Evolutionary conservation across 352 stramenopile species (phyloP).

Genomic region (Phytophthora melonis): DNA sequence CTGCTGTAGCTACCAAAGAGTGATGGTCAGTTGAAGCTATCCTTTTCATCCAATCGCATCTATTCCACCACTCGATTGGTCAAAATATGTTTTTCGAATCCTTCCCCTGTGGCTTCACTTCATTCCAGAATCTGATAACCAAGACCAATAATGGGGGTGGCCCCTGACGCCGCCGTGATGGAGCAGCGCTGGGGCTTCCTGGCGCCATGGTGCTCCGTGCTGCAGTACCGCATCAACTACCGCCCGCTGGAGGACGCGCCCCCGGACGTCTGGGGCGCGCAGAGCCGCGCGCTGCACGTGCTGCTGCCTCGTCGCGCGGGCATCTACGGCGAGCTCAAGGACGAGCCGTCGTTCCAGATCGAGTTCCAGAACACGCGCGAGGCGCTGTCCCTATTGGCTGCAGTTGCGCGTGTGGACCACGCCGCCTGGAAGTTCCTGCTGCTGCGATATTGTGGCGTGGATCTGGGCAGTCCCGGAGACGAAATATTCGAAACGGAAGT

Average conservation of each 20-base stretch:
- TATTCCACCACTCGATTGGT: background rate
- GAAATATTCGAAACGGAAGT: constrained; percentile 6
- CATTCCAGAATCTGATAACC: constrained; percentile 1
- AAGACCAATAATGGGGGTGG: background rate
- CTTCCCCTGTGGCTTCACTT: background rate
- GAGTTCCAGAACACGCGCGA: constrained; percentile 31
- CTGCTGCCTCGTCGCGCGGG: background rate
- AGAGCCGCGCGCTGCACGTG: constrained; percentile 1
- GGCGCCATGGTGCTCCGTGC: background rate
- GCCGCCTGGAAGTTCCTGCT: constrained; percentile 25
- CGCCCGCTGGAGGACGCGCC: background rate
- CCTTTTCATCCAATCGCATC: background rate
- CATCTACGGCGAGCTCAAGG: constrained; percentile 11
- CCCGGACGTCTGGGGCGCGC: background rate
- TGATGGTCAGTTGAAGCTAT: background rate
- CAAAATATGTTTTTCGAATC: background rate
- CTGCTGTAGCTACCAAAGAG: no score
- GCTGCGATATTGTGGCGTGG: constrained; percentile 17
- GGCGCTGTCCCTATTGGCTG: constrained; percentile 22
- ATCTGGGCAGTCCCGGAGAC: constrained; percentile 2
- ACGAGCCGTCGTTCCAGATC: constrained; percentile 16
- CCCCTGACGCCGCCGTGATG: background rate
- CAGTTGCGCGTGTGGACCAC: constrained; percentile 20
- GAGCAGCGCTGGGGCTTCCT: constrained; percentile 1
- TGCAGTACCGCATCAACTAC: background rate